A percentile compares a stretch with the other conserved stretches of the same genome.
Evolutionary conservation across 495 filamentous ascomycete species (phyloP).

Genomic region (Aspergillus carlsbadensis): DNA sequence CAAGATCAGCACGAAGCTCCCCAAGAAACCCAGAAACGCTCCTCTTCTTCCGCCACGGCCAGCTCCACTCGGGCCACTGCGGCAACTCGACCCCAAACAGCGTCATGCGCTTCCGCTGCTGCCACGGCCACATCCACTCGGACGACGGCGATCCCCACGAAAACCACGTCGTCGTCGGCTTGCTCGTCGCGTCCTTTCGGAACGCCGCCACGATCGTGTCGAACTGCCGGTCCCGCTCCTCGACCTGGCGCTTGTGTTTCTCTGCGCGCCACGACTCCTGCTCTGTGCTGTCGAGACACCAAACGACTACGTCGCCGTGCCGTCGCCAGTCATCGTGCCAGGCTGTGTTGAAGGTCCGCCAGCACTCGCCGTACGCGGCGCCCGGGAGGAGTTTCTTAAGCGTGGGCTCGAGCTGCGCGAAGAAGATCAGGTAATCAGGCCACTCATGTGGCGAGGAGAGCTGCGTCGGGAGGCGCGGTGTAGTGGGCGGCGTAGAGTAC

Average conservation of each 20-base stretch:
- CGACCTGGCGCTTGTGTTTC: conserved; percentile 20
- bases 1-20: conserved; percentile 22
- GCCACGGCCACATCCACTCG: conserved; percentile 30
- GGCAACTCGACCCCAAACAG: conserved; percentile 18
- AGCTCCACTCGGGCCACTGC: conserved; percentile 14
- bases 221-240: conserved; percentile 37
- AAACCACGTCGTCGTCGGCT: conserved; percentile 10
- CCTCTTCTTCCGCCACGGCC: conserved; percentile 13
- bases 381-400: conserved; percentile 48
- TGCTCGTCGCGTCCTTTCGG: conserved; percentile 21
- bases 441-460: conserved; percentile 34
- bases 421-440: conserved; percentile 66
- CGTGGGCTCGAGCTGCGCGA: conserved; percentile 57
- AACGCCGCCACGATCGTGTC: conserved; percentile 36
- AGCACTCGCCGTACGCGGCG: conserved; percentile 64
- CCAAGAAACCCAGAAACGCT: too few relatives aligned
- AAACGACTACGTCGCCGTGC: conserved; percentile 83
- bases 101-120: conserved; percentile 10
- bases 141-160: conserved; percentile 17
- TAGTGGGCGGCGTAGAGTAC: conserved; percentile 17
- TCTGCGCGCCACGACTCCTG: conserved; percentile 34
- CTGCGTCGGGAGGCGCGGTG: conserved; percentile 3
- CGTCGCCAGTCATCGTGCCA: conserved; percentile 89
- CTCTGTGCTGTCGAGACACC: conserved; percentile 51
- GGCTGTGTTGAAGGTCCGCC: conserved; percentile 74